A percentile compares a stretch with the other conserved stretches of the same genome.
phyloP scores from a whole-genome alignment of 768 basidiomycete species.

The Myochromella boudieri region DNA sequence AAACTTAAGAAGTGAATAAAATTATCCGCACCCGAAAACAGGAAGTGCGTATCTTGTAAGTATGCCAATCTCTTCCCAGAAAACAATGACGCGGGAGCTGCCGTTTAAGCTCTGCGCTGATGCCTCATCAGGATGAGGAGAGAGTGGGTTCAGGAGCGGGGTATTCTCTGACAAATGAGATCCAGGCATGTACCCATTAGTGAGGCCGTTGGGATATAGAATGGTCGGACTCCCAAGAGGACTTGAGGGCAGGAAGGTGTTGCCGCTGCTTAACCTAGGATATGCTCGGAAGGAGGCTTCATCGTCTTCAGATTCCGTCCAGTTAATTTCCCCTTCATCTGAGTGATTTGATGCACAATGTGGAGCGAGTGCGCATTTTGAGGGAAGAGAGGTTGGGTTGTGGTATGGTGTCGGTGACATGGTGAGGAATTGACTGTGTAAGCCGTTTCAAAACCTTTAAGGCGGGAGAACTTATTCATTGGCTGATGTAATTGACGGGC shows the following conservation, averaged over 20 bases:
- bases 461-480: no score
- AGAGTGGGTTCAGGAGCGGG: slow-evolving; percentile 54
- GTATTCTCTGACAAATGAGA: slow-evolving; percentile 46
- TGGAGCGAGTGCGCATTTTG: slow-evolving; percentile 64
- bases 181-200: slow-evolving; percentile 11
- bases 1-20: no score
- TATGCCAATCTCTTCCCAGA: slow-evolving; percentile 11
- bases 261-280: no score
- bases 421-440: no score
- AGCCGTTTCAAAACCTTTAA: no score
- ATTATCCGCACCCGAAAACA: slow-evolving; percentile 4
- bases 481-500: no score
- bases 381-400: slow-evolving; percentile 59
- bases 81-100: no score
- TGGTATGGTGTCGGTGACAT: slow-evolving; percentile 50
- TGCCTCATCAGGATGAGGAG: slow-evolving; percentile 58
- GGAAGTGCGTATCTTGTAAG: slow-evolving; percentile 8
- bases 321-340: slow-evolving; percentile 14
- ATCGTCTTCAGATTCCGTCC: slow-evolving; percentile 19
- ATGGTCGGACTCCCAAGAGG: slow-evolving; percentile 14
- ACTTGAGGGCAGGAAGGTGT: slow-evolving; percentile 14
- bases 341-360: slow-evolving; percentile 41
- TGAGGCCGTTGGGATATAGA: slow-evolving; percentile 4
- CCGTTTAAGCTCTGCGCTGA: slow-evolving; percentile 26
- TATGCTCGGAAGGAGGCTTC: slow-evolving; percentile 5